Conservation (phyloP, 768 basidiomycete species). For the Crassisporium funariophilum region DNA sequence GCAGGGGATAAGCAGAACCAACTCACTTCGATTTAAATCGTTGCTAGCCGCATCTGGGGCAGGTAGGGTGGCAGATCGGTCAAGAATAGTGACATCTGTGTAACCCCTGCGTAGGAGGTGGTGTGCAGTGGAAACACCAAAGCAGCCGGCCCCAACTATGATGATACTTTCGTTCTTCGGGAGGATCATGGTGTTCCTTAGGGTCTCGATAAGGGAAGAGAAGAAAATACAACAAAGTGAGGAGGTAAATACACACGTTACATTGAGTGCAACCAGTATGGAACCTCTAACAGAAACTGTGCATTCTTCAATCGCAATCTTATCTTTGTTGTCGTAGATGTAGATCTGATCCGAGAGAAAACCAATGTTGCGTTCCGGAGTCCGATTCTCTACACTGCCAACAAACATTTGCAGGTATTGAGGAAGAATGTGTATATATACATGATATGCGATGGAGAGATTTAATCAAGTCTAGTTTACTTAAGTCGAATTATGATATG, state of each 20-base stretch:
- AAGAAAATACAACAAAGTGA: not conserved
- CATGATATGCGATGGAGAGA: too few species aligned
- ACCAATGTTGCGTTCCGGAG: too few species aligned
- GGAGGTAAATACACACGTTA: not conserved
- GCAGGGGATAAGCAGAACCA: not conserved
- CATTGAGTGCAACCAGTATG: too few species aligned
- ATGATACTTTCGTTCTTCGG: constrained; percentile 44
- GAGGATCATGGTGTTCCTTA: constrained; percentile 25
- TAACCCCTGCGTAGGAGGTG: constrained; percentile 75
- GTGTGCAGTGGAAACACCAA: constrained; percentile 85
- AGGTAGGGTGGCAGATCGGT: constrained; percentile 67
- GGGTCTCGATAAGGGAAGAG: not conserved
- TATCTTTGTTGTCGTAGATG: not conserved
- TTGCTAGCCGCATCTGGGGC: constrained; percentile 80
- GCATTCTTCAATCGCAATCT: not conserved
- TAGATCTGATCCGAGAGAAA: too few species aligned
- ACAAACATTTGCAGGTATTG: too few species aligned
- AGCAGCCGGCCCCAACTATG: constrained; percentile 82
- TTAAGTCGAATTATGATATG: constrained; percentile 10
- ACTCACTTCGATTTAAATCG: constrained; percentile 53
- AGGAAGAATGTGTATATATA: too few species aligned
- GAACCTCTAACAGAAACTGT: too few species aligned
- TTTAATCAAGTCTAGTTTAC: not conserved
- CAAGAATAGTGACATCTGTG: constrained; percentile 71
- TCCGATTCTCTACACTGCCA: not conserved